Percentiles rank a stretch among this genome's conserved stretches.
These are phyloP conservation scores for Tetradesmus obliquus DNA, from an alignment of 139 green algal genomes.

Conservation along the genomic window DNA sequence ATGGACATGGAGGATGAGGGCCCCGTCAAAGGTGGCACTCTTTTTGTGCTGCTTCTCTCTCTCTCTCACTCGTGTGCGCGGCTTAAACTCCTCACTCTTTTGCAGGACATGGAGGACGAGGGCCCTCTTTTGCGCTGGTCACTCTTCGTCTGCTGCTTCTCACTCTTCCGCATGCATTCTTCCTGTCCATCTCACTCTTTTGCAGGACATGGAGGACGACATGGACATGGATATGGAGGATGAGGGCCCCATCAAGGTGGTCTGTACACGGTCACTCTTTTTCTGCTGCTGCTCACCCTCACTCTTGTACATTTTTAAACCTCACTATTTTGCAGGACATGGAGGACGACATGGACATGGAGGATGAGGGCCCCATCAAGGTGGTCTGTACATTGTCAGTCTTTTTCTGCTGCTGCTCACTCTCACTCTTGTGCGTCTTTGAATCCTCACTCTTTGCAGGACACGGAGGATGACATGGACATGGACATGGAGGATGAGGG, in stretches of 20 bases:
- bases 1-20: conserved; percentile 22
- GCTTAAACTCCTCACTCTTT: no score
- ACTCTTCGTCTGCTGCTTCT: no score
- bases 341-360: conserved; percentile 39
- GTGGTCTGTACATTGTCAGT: conserved; percentile 75
- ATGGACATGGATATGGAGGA: conserved; percentile 64
- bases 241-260: conserved; percentile 75
- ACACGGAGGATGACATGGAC: conserved; percentile 57
- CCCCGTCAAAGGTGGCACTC: no score
- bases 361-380: conserved; percentile 66
- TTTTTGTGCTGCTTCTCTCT: no score
- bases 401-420: not conserved
- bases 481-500: conserved; percentile 59
- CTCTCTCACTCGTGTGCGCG: no score
- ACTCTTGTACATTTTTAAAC: not conserved
- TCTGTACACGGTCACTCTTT: conserved; percentile 47
- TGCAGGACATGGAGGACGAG: not conserved
- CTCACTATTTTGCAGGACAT: not conserved
- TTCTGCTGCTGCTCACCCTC: no score
- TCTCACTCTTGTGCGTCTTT: not conserved
- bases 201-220: conserved; percentile 33
- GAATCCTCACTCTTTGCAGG: not conserved
- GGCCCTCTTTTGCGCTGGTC: no score
- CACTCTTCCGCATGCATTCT: no score
- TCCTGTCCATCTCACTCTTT: no score